A percentile compares a stretch with the other conserved stretches of the same genome.
phyloP scores from a whole-genome alignment of 306 rosid species.

The Delonix regia region DNA sequence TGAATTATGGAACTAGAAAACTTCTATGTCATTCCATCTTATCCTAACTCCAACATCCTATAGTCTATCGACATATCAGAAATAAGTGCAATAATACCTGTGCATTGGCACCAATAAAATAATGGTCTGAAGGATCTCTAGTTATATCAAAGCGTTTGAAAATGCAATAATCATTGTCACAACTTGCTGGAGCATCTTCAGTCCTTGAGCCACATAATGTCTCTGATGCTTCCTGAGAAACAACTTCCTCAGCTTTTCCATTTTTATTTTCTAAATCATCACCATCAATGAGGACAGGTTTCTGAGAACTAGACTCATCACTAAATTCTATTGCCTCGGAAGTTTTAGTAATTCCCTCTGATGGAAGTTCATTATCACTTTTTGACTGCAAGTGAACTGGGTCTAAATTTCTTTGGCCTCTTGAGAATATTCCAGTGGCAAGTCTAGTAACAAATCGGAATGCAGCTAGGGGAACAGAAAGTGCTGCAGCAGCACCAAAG shows the following conservation, averaged over 20 bases:
- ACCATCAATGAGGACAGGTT: conserved; percentile 41
- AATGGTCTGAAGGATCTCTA: conserved; percentile 84
- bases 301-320: conserved; percentile 61
- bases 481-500: conserved; percentile 69
- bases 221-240: conserved; percentile 46
- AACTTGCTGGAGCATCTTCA: conserved; percentile 53
- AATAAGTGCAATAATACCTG: conserved; percentile 64
- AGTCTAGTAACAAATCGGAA: conserved; percentile 78
- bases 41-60: conserved; percentile 12
- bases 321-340: conserved; percentile 42
- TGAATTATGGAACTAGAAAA: conserved; percentile 20
- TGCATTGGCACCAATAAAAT: conserved; percentile 76
- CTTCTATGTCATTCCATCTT: conserved; percentile 15
- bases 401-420: conserved; percentile 67
- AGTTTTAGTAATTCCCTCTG: conserved; percentile 38
- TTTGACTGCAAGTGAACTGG: conserved; percentile 50
- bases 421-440: conserved; percentile 90
- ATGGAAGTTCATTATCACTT: conserved; percentile 50
- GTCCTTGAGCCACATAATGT: conserved; percentile 47
- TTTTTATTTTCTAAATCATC: conserved; percentile 41
- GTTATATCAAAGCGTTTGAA: conserved; percentile 90
- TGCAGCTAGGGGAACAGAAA: conserved; percentile 93
- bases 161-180: conserved; percentile 51
- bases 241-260: conserved; percentile 47
- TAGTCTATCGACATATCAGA: conserved; percentile 21